phyloP scores from a whole-genome alignment of 2,329 filamentous ascomycete genomes.

The Pestalotiopsis sp. region DNA sequence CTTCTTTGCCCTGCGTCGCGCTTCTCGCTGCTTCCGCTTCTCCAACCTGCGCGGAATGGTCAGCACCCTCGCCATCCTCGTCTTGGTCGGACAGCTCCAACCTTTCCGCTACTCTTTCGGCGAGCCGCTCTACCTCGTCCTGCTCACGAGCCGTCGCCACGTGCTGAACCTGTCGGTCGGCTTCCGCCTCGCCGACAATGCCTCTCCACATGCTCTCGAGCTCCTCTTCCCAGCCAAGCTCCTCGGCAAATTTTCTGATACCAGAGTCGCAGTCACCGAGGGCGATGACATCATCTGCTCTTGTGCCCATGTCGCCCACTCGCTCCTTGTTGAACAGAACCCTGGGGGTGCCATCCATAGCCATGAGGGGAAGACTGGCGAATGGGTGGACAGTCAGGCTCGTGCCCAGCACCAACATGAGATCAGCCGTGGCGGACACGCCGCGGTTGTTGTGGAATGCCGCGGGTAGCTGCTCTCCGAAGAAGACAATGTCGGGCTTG shows the following conservation, averaged over 20 bases:
- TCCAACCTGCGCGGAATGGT: conserved; percentile 7
- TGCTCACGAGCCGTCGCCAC: conserved; percentile 25
- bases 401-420: conserved; percentile 85
- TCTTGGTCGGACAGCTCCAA: conserved; percentile 20
- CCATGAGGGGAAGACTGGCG: conserved; percentile 71
- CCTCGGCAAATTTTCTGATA: conserved; percentile 74
- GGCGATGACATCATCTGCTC: conserved; percentile 81
- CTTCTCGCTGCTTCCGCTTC: conserved; percentile 1
- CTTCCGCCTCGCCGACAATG: conserved; percentile 63
- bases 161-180: conserved; percentile 43
- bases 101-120: conserved; percentile 31
- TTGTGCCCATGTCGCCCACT: conserved; percentile 75
- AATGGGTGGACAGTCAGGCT: conserved; percentile 89
- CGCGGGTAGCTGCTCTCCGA: conserved; percentile 65
- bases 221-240: conserved; percentile 83
- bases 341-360: conserved; percentile 64
- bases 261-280: conserved; percentile 83
- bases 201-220: conserved; percentile 74
- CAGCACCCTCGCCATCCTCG: conserved; percentile 11
- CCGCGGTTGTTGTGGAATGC: conserved; percentile 61
- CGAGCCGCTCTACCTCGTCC: conserved; percentile 41
- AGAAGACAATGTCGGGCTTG: conserved; percentile 95
- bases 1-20: neutral
- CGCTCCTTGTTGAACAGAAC: conserved; percentile 84
- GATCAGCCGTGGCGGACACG: conserved; percentile 63